Evolutionary conservation across 257 asterid genomes (phyloP).

Genomic region (Solanum chiquidenum): DNA sequence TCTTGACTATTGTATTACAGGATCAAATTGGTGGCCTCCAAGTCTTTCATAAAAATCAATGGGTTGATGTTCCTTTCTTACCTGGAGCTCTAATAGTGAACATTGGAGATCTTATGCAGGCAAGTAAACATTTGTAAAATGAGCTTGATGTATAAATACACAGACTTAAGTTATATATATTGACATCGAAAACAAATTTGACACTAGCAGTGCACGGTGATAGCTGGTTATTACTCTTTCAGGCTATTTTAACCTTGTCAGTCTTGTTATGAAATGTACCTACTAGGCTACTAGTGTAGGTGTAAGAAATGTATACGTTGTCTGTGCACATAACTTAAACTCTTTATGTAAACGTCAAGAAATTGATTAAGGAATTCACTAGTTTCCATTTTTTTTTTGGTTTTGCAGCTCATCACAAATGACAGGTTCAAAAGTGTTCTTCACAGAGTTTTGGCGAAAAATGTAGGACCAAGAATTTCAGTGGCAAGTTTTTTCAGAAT

Average conservation of each 20-base stretch:
- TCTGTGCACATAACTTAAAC: neutral
- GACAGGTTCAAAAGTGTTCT: constrained; percentile 49
- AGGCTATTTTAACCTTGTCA: neutral
- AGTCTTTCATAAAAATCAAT: constrained; percentile 21
- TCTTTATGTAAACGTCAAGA: neutral
- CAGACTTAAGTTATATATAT: neutral
- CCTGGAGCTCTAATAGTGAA: constrained; percentile 50
- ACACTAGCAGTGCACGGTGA: neutral
- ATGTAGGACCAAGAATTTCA: constrained; percentile 47
- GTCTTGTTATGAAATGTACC: neutral
- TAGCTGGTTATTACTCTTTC: neutral
- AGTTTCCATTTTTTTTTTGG: neutral
- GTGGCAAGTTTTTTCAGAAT: constrained; percentile 49
- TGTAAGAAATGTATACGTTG: neutral
- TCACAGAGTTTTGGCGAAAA: constrained; percentile 46
- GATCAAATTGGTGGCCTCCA: constrained; percentile 57
- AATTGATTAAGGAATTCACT: neutral
- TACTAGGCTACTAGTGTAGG: neutral
- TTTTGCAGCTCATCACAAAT: constrained; percentile 43
- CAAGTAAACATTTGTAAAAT: neutral
- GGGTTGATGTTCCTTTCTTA: constrained; percentile 43
- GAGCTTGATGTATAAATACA: neutral
- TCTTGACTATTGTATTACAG: constrained; percentile 13
- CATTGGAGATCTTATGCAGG: constrained; percentile 66
- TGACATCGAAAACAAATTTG: neutral